Conservation (phyloP, 148 eudicot genomes). For the Fagopyrum esculentum region DNA sequence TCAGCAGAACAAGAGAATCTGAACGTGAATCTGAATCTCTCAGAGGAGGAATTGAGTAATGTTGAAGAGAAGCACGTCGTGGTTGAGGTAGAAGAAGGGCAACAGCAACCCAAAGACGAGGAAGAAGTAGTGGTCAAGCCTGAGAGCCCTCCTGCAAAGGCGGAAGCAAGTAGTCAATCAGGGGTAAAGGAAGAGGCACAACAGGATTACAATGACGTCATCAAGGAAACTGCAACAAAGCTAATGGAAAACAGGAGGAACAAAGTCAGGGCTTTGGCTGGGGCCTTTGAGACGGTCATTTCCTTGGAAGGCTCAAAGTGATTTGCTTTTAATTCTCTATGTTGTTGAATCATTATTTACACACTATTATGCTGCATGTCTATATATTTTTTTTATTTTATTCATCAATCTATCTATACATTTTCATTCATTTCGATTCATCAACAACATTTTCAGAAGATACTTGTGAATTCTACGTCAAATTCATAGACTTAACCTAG, state of each 20-base stretch:
- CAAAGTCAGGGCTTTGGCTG: slow-evolving; percentile 67
- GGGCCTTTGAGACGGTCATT: slow-evolving; percentile 73
- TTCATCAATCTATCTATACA: too few relatives aligned
- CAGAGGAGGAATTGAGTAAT: slow-evolving; percentile 4
- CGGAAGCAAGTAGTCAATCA: neutral
- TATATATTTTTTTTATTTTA: too few relatives aligned
- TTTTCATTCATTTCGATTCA: too few relatives aligned
- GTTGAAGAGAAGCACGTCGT: slow-evolving; percentile 18
- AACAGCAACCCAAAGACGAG: neutral
- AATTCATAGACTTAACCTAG: too few relatives aligned
- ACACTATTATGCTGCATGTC: too few relatives aligned
- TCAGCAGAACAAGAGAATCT: too few relatives aligned
- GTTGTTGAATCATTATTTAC: too few relatives aligned
- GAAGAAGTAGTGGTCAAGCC: neutral
- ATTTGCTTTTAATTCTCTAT: neutral
- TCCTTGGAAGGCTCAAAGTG: slow-evolving; percentile 32
- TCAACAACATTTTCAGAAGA: too few relatives aligned
- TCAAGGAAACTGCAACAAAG: slow-evolving; percentile 55
- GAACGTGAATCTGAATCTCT: too few relatives aligned
- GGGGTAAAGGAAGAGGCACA: slow-evolving; percentile 20
- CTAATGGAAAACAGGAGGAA: slow-evolving; percentile 51
- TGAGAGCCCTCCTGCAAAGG: slow-evolving; percentile 9
- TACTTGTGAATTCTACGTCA: too few relatives aligned
- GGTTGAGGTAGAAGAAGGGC: slow-evolving; percentile 8
- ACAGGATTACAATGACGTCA: slow-evolving; percentile 47